Evolutionary conservation across 2,329 filamentous ascomycete species (phyloP).

Genomic region (Bipolaris victoriae): DNA sequence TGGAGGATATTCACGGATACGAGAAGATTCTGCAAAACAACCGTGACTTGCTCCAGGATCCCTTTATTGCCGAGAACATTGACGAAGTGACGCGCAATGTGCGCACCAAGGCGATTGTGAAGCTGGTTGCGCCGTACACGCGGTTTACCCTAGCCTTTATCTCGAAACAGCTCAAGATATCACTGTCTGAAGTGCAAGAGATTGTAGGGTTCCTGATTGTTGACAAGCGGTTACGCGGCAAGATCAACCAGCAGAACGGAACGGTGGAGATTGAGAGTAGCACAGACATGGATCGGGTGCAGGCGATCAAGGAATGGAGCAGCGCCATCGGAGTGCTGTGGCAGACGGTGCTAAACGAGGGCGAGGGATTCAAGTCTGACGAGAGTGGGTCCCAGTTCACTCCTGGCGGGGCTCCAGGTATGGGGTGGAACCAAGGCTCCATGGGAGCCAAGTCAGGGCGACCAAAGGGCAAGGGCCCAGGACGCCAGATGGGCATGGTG

Average conservation of each 20-base stretch:
- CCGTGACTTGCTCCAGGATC: slow-evolving; percentile 85
- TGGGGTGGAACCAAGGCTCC: slow-evolving; percentile 38
- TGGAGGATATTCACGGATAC: slow-evolving; percentile 91
- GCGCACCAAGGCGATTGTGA: slow-evolving; percentile 93
- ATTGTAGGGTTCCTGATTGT: slow-evolving; percentile 95
- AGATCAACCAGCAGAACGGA: slow-evolving; percentile 87
- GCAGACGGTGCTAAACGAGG: slow-evolving; percentile 74
- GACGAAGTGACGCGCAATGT: slow-evolving; percentile 98
- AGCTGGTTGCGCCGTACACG: slow-evolving; percentile 92
- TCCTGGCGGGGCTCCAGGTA: slow-evolving; percentile 37
- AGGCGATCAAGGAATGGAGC: slow-evolving; percentile 75
- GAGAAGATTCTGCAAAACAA: slow-evolving; percentile 86
- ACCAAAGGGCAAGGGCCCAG: slow-evolving; percentile 49
- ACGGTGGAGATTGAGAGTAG: slow-evolving; percentile 79
- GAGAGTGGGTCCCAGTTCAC: slow-evolving; percentile 50
- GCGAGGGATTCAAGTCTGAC: slow-evolving; percentile 70
- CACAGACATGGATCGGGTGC: slow-evolving; percentile 75
- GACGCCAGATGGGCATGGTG: slow-evolving; percentile 43
- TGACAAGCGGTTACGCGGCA: slow-evolving; percentile 83
- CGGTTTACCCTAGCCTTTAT: slow-evolving; percentile 89
- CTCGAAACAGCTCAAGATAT: slow-evolving; percentile 84
- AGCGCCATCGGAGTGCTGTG: slow-evolving; percentile 73
- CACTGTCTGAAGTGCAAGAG: slow-evolving; percentile 85
- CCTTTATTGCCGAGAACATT: slow-evolving; percentile 98
- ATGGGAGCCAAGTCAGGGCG: slow-evolving; percentile 40